Evolutionary conservation across 192 early-diverging fungal genomes (phyloP), one percentile per base, ranked within the genome.

Genomic region (Glomus cerebriforme): DNA sequence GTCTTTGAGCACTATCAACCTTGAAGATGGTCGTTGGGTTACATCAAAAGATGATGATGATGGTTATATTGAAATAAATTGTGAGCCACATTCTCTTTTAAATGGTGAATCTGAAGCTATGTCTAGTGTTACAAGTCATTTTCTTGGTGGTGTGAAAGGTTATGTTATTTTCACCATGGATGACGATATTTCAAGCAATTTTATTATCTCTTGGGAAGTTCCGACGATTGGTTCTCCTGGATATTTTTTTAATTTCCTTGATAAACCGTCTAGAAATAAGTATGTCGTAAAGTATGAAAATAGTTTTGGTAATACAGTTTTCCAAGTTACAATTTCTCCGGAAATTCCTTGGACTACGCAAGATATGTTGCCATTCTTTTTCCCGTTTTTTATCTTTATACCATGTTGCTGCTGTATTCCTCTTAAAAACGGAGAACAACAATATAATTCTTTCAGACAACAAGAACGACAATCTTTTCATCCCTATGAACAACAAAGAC

Each of bases 1-100:
- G 19, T 47, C 39, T 43, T 45, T 71, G 2, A 12, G 9, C 7
- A 22, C 39, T 49, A 15, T 31, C 34, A 49, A 31, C 39, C 69
- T 71, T 45, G 69, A 71, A 71, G 69, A 71, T 71, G 69, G 69
- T 71, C 69, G 69, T 71, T 71, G 69, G 69, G 22, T 71, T 3
- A 71, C 69, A n/a, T n/a, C n/a, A 19, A n/a, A 2, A 22, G 17
- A 71, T 27, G 69, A 71, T 71, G 45, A 39, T 71, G 69, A 10
- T 10, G 37, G 27, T 19, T 0, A 32, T 32, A 17, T 31, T 32
- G 31, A 58, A 1, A 32, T 73, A 32, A 59, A 54, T n/a, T 73
- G 71, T 12, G 24, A 32, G 6, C 71, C 71, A 59, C 71, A 3
- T 1, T 19, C 71, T 17, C 47, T 73, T 34, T 3, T 22, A 73